Conservation (phyloP, 1,139 yeast species). For the Blastobotrys proliferans region DNA sequence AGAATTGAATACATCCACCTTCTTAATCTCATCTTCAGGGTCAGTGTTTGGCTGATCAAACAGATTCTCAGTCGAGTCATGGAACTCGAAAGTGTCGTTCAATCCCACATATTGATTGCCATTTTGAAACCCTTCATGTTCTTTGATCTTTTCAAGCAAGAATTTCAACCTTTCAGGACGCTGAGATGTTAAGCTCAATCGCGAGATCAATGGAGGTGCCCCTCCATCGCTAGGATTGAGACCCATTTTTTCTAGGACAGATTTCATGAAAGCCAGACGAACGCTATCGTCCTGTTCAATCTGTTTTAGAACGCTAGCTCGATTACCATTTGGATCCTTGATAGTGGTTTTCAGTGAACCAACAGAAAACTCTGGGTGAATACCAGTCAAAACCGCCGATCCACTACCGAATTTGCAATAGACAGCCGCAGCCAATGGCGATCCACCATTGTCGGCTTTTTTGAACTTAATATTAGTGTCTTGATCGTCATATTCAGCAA, state of each 20-base stretch:
- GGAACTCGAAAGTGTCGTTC: slow-evolving; percentile 42
- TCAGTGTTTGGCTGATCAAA: slow-evolving; percentile 40
- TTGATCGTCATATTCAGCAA: slow-evolving; percentile 63
- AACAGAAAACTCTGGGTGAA: slow-evolving; percentile 85
- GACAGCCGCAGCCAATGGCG: slow-evolving; percentile 50
- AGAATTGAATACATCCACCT: slow-evolving; percentile 45
- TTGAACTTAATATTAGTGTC: slow-evolving; percentile 44
- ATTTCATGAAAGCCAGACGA: slow-evolving; percentile 54
- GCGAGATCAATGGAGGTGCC: slow-evolving; percentile 52
- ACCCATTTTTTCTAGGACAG: slow-evolving; percentile 57
- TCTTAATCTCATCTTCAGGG: slow-evolving; percentile 52
- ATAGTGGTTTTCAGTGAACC: slow-evolving; percentile 41
- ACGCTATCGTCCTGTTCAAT: slow-evolving; percentile 44
- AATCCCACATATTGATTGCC: slow-evolving; percentile 47
- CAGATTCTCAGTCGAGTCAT: slow-evolving; percentile 10
- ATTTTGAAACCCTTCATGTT: slow-evolving; percentile 41
- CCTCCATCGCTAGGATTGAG: slow-evolving; percentile 54
- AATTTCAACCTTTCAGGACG: slow-evolving; percentile 25
- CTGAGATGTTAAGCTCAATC: slow-evolving; percentile 43
- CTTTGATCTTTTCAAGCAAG: slow-evolving; percentile 34
- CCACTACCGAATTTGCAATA: slow-evolving; percentile 71
- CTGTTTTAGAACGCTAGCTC: slow-evolving; percentile 35
- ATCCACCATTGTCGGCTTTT: slow-evolving; percentile 26
- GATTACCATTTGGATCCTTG: slow-evolving; percentile 6
- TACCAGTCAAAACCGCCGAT: slow-evolving; percentile 69